Percentiles rank a stretch among this genome's conserved stretches.
phyloP scores from a whole-genome alignment of 371 early-diverging fungal species.

The Mucor plumbeus region DNA sequence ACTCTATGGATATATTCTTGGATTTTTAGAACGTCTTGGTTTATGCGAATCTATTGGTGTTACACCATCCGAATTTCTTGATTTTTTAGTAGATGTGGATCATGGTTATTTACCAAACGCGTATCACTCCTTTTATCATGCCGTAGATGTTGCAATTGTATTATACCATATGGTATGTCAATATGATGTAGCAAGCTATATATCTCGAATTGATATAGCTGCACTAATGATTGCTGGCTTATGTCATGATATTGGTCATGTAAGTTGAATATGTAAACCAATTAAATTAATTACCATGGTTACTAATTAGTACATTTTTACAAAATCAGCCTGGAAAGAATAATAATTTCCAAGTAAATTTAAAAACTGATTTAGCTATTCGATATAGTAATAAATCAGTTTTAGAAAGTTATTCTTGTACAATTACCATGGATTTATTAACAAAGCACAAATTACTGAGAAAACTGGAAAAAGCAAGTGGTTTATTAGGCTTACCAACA shows the following conservation, averaged over 20 bases:
- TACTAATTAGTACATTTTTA: not conserved
- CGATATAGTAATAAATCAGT: constrained; percentile 79
- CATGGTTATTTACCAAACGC: constrained; percentile 78
- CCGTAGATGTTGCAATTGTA: constrained; percentile 85
- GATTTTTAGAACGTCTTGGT: constrained; percentile 67
- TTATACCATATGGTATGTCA: constrained; percentile 75
- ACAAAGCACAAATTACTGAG: constrained; percentile 71
- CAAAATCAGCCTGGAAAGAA: constrained; percentile 81
- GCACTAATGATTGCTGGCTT: constrained; percentile 83
- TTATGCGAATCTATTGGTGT: constrained; percentile 63
- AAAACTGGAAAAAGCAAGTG: constrained; percentile 33
- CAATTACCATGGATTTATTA: constrained; percentile 71
- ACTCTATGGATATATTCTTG: constrained; percentile 71
- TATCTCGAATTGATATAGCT: constrained; percentile 74
- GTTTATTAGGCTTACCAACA: constrained; percentile 40
- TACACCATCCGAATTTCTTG: constrained; percentile 70
- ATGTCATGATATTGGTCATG: constrained; percentile 92
- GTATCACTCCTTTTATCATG: constrained; percentile 91
- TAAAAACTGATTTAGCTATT: constrained; percentile 74
- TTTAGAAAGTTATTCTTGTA: constrained; percentile 86
- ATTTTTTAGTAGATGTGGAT: constrained; percentile 85
- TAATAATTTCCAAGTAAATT: constrained; percentile 88
- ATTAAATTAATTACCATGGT: not conserved
- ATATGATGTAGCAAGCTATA: constrained; percentile 63
- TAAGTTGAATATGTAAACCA: constrained; percentile 51